These are phyloP conservation scores for Chlorella sp. DNA, from an alignment of 139 green algal genomes.

Conservation along the genomic window DNA sequence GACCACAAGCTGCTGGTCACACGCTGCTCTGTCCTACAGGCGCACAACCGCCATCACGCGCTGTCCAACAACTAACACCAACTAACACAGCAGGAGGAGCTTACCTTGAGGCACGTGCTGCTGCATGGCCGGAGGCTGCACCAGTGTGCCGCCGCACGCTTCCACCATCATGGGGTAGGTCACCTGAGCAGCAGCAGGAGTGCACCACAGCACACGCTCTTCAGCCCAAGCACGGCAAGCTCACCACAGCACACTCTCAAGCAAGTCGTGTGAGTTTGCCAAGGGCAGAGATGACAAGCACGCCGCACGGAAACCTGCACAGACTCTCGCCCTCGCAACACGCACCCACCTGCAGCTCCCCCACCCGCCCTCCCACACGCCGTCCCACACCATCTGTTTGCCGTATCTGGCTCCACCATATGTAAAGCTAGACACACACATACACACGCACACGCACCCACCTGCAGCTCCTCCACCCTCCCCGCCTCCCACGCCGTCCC, in stretches of 20 bases:
- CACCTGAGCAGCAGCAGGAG: constrained; percentile 9
- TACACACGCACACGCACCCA: constrained; percentile 3
- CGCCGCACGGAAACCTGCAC: neutral
- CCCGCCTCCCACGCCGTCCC: constrained; percentile 15
- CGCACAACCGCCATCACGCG: too few species aligned
- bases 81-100: neutral
- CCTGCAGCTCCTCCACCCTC: constrained; percentile 15
- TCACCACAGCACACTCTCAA: neutral
- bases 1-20: too few species aligned
- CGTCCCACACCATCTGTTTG: too few species aligned
- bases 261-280: neutral
- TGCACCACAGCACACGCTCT: neutral
- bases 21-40: too few species aligned
- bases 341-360: neutral
- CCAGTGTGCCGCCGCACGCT: constrained; percentile 5
- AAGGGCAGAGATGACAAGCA: neutral
- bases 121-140: too few species aligned
- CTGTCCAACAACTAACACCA: too few species aligned
- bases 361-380: too few species aligned
- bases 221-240: neutral
- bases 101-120: neutral
- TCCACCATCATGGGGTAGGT: constrained; percentile 13
- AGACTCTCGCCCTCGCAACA: neutral
- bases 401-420: neutral
- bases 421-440: neutral